phyloP scores from a whole-genome alignment of 805 yeast species.

The Yarrowia sp. region DNA sequence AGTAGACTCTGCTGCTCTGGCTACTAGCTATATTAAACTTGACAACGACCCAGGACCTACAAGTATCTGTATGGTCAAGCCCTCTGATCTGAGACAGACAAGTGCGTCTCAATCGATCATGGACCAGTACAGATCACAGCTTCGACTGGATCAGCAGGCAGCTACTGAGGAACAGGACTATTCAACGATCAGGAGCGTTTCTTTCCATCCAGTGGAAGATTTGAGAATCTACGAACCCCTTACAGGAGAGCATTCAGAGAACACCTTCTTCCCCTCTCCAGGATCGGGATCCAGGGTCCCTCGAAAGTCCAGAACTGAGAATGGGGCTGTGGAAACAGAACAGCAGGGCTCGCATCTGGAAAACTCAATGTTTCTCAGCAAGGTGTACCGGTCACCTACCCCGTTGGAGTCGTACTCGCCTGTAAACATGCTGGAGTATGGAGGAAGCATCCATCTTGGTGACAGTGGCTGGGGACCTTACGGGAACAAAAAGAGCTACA shows the following conservation, averaged over 20 bases:
- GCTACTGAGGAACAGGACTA: slow-evolving; percentile 2
- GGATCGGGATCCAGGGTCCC: slow-evolving; percentile 30
- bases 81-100: slow-evolving; percentile 10
- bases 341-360: background rate
- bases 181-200: slow-evolving; percentile 10
- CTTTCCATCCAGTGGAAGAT: slow-evolving; percentile 16
- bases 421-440: slow-evolving; percentile 21
- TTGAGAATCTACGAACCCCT: slow-evolving; percentile 17
- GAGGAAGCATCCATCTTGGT: slow-evolving; percentile 16
- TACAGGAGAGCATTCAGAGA: slow-evolving; percentile 28
- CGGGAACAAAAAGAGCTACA: slow-evolving; percentile 5
- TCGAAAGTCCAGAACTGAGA: background rate
- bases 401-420: slow-evolving; percentile 18
- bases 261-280: slow-evolving; percentile 26
- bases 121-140: slow-evolving; percentile 20
- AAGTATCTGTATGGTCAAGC: slow-evolving; percentile 26
- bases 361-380: slow-evolving; percentile 13
- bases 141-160: background rate
- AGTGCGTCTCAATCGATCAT: slow-evolving; percentile 12
- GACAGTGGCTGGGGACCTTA: slow-evolving; percentile 29
- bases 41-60: slow-evolving; percentile 10
- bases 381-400: background rate
- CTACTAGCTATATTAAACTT: background rate
- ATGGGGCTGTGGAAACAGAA: background rate
- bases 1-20: background rate